Percentiles rank a stretch among this genome's conserved stretches.
phyloP scores from a whole-genome alignment of 139 green algal genomes.

The Volvox reticuliferus region DNA sequence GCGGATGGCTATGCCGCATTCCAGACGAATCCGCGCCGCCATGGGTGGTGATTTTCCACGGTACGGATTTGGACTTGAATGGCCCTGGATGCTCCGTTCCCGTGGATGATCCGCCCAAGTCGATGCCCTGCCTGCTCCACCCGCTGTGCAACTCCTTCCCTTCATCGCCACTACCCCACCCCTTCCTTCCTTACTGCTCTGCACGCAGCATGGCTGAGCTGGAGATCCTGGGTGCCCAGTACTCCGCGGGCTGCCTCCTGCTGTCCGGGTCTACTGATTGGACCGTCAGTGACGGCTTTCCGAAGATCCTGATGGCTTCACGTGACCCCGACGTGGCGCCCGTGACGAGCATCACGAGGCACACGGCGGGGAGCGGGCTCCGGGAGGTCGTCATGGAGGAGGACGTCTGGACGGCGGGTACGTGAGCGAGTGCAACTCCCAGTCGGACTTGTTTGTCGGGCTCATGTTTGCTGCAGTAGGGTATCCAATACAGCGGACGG shows the following conservation, averaged over 20 bases:
- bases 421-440: constrained; percentile 57
- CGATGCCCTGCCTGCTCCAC: too few species aligned
- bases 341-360: constrained; percentile 61
- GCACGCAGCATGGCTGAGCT: constrained; percentile 47
- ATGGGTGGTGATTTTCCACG: constrained; percentile 54
- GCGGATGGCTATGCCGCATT: constrained; percentile 67
- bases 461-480: too few species aligned
- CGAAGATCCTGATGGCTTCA: constrained; percentile 67
- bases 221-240: constrained; percentile 77
- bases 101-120: too few species aligned
- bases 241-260: constrained; percentile 76
- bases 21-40: constrained; percentile 22
- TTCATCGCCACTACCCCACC: too few species aligned
- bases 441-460: too few species aligned
- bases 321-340: constrained; percentile 74
- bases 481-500: too few species aligned
- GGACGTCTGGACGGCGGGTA: constrained; percentile 21
- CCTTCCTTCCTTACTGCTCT: not conserved
- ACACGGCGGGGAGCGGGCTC: too few species aligned
- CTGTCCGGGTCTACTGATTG: constrained; percentile 74
- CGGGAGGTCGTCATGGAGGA: constrained; percentile 17
- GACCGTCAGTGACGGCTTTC: constrained; percentile 42
- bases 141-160: too few species aligned
- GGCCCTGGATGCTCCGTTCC: too few species aligned
- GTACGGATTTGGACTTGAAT: constrained; percentile 27